These are phyloP conservation scores for Gliomastix tumulicola DNA, from an alignment of 2,329 filamentous ascomycete species.

Conservation along the genomic window DNA sequence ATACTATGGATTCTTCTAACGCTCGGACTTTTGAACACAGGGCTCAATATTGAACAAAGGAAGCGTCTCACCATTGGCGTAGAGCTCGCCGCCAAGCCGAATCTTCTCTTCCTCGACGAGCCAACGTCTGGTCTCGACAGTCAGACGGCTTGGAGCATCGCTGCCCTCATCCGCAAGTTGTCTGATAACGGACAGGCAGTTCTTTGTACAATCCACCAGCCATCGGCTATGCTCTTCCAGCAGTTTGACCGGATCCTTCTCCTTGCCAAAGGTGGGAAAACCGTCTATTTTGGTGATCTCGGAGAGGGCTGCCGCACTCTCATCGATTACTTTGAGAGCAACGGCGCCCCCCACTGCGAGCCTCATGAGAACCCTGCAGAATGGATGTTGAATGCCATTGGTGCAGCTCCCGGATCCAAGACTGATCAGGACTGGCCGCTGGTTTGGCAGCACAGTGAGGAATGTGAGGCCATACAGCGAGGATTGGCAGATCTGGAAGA, in stretches of 20 bases:
- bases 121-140: constrained; percentile 48
- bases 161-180: constrained; percentile 50
- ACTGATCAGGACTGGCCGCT: constrained; percentile 65
- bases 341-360: constrained; percentile 58
- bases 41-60: constrained; percentile 50
- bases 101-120: constrained; percentile 55
- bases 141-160: constrained; percentile 49
- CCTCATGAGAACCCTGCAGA: constrained; percentile 42
- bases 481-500: constrained; percentile 56
- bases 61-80: constrained; percentile 47
- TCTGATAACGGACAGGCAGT: constrained; percentile 50
- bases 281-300: constrained; percentile 45
- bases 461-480: constrained; percentile 50
- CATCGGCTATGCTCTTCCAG: constrained; percentile 44
- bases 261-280: constrained; percentile 40
- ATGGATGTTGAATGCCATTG: constrained; percentile 36
- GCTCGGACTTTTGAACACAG: constrained; percentile 23
- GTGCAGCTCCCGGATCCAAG: constrained; percentile 22
- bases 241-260: constrained; percentile 46
- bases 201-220: constrained; percentile 54
- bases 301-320: constrained; percentile 36
- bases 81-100: constrained; percentile 45
- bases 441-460: constrained; percentile 60
- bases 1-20: neutral
- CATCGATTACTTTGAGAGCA: constrained; percentile 45